phyloP scores from a whole-genome alignment of 768 basidiomycete genomes.

The Phanerochaete sordida region DNA sequence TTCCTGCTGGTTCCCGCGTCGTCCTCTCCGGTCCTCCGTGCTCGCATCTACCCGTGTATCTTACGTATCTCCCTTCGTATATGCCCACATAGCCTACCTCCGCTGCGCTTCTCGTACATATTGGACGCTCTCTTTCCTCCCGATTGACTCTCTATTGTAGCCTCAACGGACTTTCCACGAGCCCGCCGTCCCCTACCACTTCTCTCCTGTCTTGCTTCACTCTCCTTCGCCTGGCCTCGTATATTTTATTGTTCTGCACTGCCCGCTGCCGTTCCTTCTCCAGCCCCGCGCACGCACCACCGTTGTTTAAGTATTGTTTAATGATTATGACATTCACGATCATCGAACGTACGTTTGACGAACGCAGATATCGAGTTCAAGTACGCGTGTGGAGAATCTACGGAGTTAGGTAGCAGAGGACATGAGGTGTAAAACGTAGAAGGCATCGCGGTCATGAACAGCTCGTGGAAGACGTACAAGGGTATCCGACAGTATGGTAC shows the following conservation, averaged over 20 bases:
- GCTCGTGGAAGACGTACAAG: too few species aligned
- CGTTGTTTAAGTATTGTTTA: not conserved
- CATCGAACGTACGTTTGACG: too few species aligned
- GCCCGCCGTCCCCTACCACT: not conserved
- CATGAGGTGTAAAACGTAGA: too few species aligned
- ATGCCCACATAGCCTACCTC: not conserved
- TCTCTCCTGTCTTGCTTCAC: not conserved
- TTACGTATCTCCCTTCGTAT: not conserved
- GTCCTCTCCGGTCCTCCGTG: not conserved
- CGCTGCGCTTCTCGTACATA: not conserved
- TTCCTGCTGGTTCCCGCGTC: not conserved
- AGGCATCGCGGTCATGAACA: not conserved
- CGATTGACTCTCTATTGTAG: not conserved
- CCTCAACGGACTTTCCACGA: too few species aligned
- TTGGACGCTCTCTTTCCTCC: not conserved
- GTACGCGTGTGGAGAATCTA: too few species aligned
- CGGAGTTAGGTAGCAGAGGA: too few species aligned
- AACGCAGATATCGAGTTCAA: too few species aligned
- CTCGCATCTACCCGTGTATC: not conserved
- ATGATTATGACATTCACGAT: slow-evolving; percentile 3
- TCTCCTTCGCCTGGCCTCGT: not conserved
- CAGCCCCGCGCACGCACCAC: not conserved
- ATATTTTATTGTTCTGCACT: not conserved
- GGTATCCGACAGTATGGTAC: too few species aligned
- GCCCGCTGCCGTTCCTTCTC: not conserved